phyloP scores from a whole-genome alignment of 176 grass and related monocot genomes.

The Canna indica region DNA sequence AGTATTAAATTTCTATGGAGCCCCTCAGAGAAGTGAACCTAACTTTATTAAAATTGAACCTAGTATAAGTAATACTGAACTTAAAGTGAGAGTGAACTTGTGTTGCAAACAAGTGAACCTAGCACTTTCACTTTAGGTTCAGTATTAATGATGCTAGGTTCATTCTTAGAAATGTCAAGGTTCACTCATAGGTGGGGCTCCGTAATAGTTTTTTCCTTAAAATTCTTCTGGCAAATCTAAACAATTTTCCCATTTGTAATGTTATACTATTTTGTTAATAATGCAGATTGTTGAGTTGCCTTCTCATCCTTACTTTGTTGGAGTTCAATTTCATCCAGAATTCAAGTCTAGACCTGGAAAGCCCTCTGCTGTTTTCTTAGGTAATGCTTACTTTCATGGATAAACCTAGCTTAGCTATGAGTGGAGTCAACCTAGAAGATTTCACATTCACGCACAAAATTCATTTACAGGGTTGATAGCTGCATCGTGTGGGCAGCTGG shows the following conservation, averaged over 20 bases:
- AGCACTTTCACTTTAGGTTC: too few species aligned
- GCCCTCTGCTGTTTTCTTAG: conserved; percentile 83
- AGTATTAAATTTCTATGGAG: too few species aligned
- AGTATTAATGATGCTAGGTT: too few species aligned
- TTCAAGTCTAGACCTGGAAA: conserved; percentile 90
- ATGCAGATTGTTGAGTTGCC: conserved; percentile 83
- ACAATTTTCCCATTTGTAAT: too few species aligned
- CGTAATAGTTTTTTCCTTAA: conserved; percentile 2
- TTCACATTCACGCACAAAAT: background rate
- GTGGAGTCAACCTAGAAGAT: background rate
- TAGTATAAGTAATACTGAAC: too few species aligned
- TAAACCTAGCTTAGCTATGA: background rate
- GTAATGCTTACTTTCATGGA: conserved; percentile 24
- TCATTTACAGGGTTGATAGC: conserved; percentile 61
- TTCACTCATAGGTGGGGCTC: too few species aligned
- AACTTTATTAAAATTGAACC: too few species aligned
- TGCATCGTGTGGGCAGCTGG: conserved; percentile 63
- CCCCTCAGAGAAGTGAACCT: too few species aligned
- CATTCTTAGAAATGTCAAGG: too few species aligned
- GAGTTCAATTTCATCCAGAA: conserved; percentile 92
- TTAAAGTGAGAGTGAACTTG: too few species aligned
- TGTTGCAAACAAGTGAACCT: too few species aligned
- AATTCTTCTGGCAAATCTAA: background rate
- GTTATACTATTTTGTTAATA: too few species aligned
- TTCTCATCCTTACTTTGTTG: conserved; percentile 64